Conservation (phyloP, 768 basidiomycete species). For the Kwoniella bestiolae region DNA sequence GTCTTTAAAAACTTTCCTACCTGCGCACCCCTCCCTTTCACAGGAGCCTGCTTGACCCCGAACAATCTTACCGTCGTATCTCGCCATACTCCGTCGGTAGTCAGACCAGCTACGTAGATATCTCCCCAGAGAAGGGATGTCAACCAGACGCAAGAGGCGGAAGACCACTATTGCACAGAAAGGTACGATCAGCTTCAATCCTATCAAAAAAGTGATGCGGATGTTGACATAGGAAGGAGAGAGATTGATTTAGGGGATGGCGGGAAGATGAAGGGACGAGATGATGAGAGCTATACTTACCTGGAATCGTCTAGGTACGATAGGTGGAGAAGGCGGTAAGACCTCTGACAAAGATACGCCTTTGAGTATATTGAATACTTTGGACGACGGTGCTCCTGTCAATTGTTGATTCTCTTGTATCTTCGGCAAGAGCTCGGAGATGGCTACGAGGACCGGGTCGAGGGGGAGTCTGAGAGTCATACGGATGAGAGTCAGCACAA, state of each 20-base stretch:
- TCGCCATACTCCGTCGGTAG: slow-evolving; percentile 78
- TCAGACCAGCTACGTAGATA: slow-evolving; percentile 86
- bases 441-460: slow-evolving; percentile 82
- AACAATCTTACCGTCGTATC: slow-evolving; percentile 86
- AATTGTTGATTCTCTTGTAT: slow-evolving; percentile 76
- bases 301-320: slow-evolving; percentile 74
- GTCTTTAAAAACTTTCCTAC: slow-evolving; percentile 51
- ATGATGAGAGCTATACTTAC: slow-evolving; percentile 62
- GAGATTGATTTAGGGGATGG: too few species aligned
- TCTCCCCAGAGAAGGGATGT: slow-evolving; percentile 95
- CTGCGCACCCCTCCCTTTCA: slow-evolving; percentile 67
- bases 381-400: slow-evolving; percentile 68
- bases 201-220: too few species aligned
- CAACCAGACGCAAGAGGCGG: slow-evolving; percentile 87
- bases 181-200: slow-evolving; percentile 1
- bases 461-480: slow-evolving; percentile 71
- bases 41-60: slow-evolving; percentile 82
- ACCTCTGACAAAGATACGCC: slow-evolving; percentile 71
- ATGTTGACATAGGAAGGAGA: too few species aligned
- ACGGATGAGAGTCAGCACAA: not conserved
- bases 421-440: slow-evolving; percentile 83
- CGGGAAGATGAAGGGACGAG: slow-evolving; percentile 22
- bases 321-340: slow-evolving; percentile 70
- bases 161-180: slow-evolving; percentile 72
- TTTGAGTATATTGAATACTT: slow-evolving; percentile 75